Base-by-base conservation (phyloP, 1,139 yeast genomes). In the Geotrichum aggregatum region DNA sequence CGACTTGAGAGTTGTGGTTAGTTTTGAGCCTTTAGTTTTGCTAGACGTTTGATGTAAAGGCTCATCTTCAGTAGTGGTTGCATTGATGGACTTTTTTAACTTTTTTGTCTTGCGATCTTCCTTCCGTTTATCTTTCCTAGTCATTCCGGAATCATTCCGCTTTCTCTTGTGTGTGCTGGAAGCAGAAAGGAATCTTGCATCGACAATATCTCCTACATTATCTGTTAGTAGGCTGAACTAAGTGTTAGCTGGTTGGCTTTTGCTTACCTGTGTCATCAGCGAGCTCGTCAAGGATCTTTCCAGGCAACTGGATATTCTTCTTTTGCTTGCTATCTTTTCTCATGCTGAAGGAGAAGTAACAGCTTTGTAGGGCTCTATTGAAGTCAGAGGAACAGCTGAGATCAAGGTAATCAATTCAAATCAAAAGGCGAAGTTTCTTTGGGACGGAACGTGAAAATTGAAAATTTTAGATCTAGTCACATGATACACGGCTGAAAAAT, bases 101-200 rank as follows among this genome's bases (percentile, higher is more conserved):
- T 57, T 56, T 39, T 61, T 61, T 19, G 39, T 38, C 14, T 52
- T 50, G 13, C 65, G 51, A 43, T 55, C 55, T 44, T 59, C 62
- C 31, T 58, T 61, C 3, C 65, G 56, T 26, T 52, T 31, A 40
- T 62, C 62, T 33, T 62, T 62, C 7, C 64, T 49, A 28, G 41
- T 43, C 33, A 41, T 38, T 3, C 21, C 33, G 3, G 28, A 8
- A 18, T 31, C 47, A 5, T 34, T 30, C 16, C 47, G 30, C 24
- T 44, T 47, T 19, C 41, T 24, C 49, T 50, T 50, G 28, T 44
- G 45, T 16, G 38, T 48, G 14, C 38, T 48, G 6, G 49, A 49
- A 3, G 48, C 31, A 6, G 49, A 39, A 28, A 30, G 28, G 31
- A 44, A 48, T 18, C 52, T 38, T 1, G 40, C 31, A 44, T 45